A percentile compares a stretch with the other conserved stretches of the same genome.
phyloP scores from a whole-genome alignment of 345 rosid genomes.

The Linum usitatissimum region DNA sequence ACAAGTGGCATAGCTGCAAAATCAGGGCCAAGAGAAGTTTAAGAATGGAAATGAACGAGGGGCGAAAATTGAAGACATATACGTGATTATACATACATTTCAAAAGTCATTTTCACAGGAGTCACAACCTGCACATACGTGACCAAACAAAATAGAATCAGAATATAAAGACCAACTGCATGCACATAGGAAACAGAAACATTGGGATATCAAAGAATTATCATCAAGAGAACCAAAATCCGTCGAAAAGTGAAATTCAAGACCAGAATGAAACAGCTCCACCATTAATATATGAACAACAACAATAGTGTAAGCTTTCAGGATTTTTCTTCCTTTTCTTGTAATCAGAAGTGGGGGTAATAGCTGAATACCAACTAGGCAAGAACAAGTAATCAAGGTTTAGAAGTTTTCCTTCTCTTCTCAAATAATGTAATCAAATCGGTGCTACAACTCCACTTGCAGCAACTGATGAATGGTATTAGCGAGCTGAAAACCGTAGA shows the following conservation, averaged over 20 bases:
- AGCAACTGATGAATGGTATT: too few relatives aligned
- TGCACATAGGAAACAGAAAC: conserved; percentile 3
- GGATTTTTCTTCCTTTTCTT: not conserved
- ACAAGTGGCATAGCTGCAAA: conserved; percentile 76
- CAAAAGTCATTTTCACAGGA: conserved; percentile 92
- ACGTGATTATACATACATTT: conserved; percentile 46
- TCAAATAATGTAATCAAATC: not conserved
- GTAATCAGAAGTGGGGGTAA: not conserved
- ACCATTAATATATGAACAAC: not conserved
- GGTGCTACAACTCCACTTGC: not conserved
- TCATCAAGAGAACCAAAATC: not conserved
- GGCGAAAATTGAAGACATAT: not conserved
- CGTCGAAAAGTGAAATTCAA: not conserved
- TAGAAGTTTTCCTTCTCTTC: not conserved
- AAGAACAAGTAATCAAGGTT: not conserved
- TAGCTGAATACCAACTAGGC: not conserved
- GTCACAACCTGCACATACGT: conserved; percentile 60
- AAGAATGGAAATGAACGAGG: not conserved
- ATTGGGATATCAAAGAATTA: not conserved
- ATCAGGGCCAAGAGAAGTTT: conserved; percentile 11
- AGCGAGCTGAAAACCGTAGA: too few relatives aligned
- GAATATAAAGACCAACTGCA: not conserved
- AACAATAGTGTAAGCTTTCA: not conserved
- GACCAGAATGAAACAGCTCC: not conserved
- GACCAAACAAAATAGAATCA: conserved; percentile 1